phyloP scores from a whole-genome alignment of 2,329 filamentous ascomycete species.

The Fonsecaea pedrosoi region DNA sequence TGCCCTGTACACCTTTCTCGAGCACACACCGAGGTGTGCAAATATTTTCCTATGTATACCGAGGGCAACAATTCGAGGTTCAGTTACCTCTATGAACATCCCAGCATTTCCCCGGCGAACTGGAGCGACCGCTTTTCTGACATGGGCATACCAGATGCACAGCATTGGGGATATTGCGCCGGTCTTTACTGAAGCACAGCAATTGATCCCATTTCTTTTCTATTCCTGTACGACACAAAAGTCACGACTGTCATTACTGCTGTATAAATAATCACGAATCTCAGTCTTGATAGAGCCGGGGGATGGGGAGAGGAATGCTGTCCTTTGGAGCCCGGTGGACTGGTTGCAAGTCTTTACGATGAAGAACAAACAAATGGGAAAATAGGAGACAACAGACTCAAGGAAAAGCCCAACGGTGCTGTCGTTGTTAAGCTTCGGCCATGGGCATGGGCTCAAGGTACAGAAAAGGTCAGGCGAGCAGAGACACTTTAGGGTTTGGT shows the following conservation, averaged over 20 bases:
- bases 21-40: not conserved
- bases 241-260: constrained; percentile 13
- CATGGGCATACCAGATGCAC: constrained; percentile 5
- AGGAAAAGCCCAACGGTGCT: not conserved
- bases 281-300: not conserved
- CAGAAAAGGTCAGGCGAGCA: not conserved
- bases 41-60: not conserved
- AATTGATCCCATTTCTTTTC: not conserved
- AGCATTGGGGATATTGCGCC: not conserved
- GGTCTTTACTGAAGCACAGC: constrained; percentile 13
- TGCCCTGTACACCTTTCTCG: not conserved
- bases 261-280: constrained; percentile 14
- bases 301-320: not conserved
- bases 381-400: constrained; percentile 1
- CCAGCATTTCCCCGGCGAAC: constrained; percentile 12
- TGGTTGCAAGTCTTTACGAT: not conserved
- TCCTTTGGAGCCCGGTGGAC: not conserved
- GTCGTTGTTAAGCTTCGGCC: not conserved
- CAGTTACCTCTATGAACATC: not conserved
- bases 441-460: not conserved
- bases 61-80: not conserved
- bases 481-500: not conserved
- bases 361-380: not conserved
- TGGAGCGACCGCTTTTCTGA: not conserved
- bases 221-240: constrained; percentile 2